These are phyloP conservation scores for Cyclocybe cylindracea DNA, from an alignment of 768 basidiomycete genomes.

Conservation along the genomic window DNA sequence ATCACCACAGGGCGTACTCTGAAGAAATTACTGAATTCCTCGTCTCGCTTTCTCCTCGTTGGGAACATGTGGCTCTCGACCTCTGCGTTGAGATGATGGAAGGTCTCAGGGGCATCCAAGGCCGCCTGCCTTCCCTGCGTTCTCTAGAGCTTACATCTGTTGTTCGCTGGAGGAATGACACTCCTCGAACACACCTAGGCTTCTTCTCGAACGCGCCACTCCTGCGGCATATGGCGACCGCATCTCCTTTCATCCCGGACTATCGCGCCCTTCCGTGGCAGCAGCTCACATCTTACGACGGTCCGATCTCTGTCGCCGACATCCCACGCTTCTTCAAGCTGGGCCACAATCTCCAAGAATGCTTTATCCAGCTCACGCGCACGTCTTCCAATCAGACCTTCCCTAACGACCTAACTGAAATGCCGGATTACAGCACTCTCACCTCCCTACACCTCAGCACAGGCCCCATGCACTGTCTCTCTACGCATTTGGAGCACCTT, in stretches of 20 bases:
- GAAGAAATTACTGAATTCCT: not conserved
- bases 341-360: constrained; percentile 3
- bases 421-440: too few species aligned
- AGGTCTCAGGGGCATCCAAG: not conserved
- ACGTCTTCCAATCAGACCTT: too few species aligned
- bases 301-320: not conserved
- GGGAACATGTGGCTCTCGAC: constrained; percentile 1
- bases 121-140: not conserved
- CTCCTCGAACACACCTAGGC: not conserved
- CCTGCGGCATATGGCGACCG: not conserved
- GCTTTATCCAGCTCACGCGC: constrained; percentile 2
- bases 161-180: not conserved
- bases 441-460: too few species aligned
- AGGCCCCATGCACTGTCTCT: too few species aligned
- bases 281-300: constrained; percentile 1
- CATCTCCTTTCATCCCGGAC: not conserved
- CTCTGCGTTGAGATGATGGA: not conserved
- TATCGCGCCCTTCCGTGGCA: constrained; percentile 1
- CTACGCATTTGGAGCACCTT: too few species aligned
- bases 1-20: not conserved
- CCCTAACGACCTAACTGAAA: too few species aligned
- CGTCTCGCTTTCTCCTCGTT: not conserved
- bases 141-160: not conserved
- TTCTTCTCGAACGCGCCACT: not conserved
- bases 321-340: constrained; percentile 2